Evolutionary conservation across 768 basidiomycete species (phyloP).

Genomic region (Scleroderma bovista): DNA sequence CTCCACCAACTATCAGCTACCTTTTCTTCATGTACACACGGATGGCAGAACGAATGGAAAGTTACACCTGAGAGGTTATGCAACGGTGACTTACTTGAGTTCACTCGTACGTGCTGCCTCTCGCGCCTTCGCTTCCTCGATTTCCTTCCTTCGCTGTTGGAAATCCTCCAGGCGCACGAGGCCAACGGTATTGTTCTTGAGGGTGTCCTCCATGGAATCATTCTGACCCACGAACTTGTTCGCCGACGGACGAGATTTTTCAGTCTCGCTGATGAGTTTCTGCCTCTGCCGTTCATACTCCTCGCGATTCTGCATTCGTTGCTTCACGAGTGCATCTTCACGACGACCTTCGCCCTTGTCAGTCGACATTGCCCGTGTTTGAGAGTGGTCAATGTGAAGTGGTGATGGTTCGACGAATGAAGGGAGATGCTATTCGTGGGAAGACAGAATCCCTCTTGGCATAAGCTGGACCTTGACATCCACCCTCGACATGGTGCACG

Average conservation of each 20-base stretch:
- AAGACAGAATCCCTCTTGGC: slow-evolving; percentile 2
- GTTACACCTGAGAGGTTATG: slow-evolving; percentile 12
- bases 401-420: slow-evolving; percentile 4
- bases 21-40: slow-evolving; percentile 19
- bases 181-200: slow-evolving; percentile 89
- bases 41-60: too few relatives aligned
- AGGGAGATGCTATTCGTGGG: background rate
- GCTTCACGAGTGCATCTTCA: slow-evolving; percentile 80
- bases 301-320: slow-evolving; percentile 73
- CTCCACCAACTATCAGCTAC: slow-evolving; percentile 76
- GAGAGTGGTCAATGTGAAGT: slow-evolving; percentile 10
- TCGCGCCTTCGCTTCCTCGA: slow-evolving; percentile 88
- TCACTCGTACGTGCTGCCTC: slow-evolving; percentile 83
- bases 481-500: slow-evolving; percentile 62
- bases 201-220: slow-evolving; percentile 89
- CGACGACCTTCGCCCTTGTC: slow-evolving; percentile 81
- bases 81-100: slow-evolving; percentile 67
- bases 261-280: slow-evolving; percentile 79
- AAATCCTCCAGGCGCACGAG: slow-evolving; percentile 91
- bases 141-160: slow-evolving; percentile 77
- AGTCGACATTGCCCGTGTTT: slow-evolving; percentile 59
- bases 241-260: slow-evolving; percentile 82
- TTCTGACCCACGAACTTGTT: slow-evolving; percentile 92
- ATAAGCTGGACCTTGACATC: background rate
- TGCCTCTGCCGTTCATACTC: slow-evolving; percentile 80